Conservation (phyloP, 2,329 filamentous ascomycete species). For the Plenodomus biglobosus region DNA sequence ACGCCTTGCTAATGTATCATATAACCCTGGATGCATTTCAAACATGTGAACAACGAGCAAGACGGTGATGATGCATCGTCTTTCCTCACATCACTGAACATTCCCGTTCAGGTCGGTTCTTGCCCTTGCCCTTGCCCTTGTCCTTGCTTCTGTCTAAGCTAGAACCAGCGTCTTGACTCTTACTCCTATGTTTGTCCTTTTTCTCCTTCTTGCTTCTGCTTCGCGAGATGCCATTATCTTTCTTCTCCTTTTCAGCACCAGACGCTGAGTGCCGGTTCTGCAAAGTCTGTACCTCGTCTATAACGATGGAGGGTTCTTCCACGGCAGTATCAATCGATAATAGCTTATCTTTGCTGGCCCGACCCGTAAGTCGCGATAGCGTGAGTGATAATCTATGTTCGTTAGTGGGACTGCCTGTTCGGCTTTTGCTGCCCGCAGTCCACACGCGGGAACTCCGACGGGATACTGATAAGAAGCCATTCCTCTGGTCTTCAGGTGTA, state of each 20-base stretch:
- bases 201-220: slow-evolving; percentile 39
- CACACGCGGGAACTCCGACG: slow-evolving; percentile 38
- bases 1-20: slow-evolving; percentile 29
- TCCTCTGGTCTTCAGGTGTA: slow-evolving; percentile 50
- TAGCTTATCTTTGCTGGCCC: slow-evolving; percentile 48
- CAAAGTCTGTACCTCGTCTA: slow-evolving; percentile 21
- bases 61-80: slow-evolving; percentile 1
- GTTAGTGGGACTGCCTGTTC: slow-evolving; percentile 47
- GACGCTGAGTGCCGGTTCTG: slow-evolving; percentile 14
- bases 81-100: slow-evolving; percentile 48
- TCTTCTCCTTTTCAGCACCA: slow-evolving; percentile 27
- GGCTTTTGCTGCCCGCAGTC: slow-evolving; percentile 42
- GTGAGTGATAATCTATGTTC: slow-evolving; percentile 48
- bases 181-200: slow-evolving; percentile 40
- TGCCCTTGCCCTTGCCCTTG: slow-evolving; percentile 33
- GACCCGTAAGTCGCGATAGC: slow-evolving; percentile 43
- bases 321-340: slow-evolving; percentile 18
- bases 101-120: slow-evolving; percentile 46
- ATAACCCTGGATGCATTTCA: neutral
- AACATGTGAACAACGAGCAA: slow-evolving; percentile 7
- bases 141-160: slow-evolving; percentile 29
- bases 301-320: slow-evolving; percentile 35
- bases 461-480: slow-evolving; percentile 35
- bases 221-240: slow-evolving; percentile 21
- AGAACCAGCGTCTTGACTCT: slow-evolving; percentile 46